Percentiles rank a stretch among this genome's conserved stretches.
Evolutionary conservation across 768 basidiomycete species (phyloP).

Genomic region (Macrolepiota fuliginosa): DNA sequence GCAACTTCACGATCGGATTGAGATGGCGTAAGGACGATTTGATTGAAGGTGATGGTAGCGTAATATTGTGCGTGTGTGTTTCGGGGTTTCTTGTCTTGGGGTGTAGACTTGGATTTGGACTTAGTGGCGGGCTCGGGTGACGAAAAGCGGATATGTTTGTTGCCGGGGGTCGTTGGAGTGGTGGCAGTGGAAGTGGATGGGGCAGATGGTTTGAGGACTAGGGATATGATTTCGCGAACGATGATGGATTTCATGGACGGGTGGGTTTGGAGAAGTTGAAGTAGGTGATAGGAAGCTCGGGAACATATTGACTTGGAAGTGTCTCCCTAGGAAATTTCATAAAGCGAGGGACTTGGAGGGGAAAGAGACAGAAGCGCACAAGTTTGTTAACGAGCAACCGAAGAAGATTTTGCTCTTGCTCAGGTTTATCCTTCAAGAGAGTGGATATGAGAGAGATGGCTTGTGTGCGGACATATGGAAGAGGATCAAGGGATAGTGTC

Average conservation of each 20-base stretch:
- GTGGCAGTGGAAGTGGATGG: constrained; percentile 32
- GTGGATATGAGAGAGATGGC: constrained; percentile 73
- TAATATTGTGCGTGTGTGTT: constrained; percentile 88
- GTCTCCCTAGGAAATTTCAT: constrained; percentile 63
- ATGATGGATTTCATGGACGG: constrained; percentile 91
- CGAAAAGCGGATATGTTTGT: constrained; percentile 54
- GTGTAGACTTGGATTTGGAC: constrained; percentile 35
- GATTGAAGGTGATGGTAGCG: constrained; percentile 91
- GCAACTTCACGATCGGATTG: constrained; percentile 69
- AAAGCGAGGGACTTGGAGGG: not conserved
- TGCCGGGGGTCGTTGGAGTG: constrained; percentile 25
- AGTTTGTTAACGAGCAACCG: constrained; percentile 93
- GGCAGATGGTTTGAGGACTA: constrained; percentile 67
- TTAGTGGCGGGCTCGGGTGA: constrained; percentile 32
- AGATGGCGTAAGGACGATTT: constrained; percentile 67
- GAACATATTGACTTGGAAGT: constrained; percentile 85
- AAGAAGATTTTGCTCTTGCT: constrained; percentile 96
- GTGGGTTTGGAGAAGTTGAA: constrained; percentile 86
- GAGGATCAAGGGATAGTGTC: constrained; percentile 80
- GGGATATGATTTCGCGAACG: constrained; percentile 79
- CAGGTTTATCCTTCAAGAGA: constrained; percentile 85
- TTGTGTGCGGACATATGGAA: constrained; percentile 87
- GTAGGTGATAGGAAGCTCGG: constrained; percentile 84
- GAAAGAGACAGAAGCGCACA: constrained; percentile 36
- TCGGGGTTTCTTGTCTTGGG: constrained; percentile 32